Evolutionary conservation across 2,329 filamentous ascomycete species (phyloP), one percentile per base, ranked within the genome.

Genomic region (Capronia epimyces): DNA sequence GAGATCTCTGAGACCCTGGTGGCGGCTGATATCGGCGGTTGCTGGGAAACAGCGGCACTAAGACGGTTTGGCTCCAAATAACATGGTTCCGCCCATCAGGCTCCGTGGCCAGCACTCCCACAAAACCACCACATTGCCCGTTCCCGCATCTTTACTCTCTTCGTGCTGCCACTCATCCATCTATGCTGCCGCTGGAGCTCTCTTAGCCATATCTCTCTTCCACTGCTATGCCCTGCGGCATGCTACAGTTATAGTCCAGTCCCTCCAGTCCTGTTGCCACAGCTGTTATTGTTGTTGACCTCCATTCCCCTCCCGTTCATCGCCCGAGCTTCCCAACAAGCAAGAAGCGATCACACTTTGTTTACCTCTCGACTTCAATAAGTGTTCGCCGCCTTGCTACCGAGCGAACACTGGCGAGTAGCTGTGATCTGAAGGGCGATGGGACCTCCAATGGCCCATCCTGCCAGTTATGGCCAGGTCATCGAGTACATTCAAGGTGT

Each of bases 401-500:
- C 18, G 15, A 20, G 15, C 7, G 39, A 24, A 4, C 13, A n/a
- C 16, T 34, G 22, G 32, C 5, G 16, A 42, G 47, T 42, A 57
- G 59, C 50, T 52, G 46, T 24, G 21, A 9, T 50, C 44, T 34
- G 34, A 49, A 22, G 46, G 55, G 51, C 45, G 40, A 62, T 62
- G 59, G 56, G 58, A 49, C 58, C 59, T 24, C 47, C 52, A 29
- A 43, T 57, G 51, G 57, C 69, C 63, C 71, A 73, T 63, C 72
- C 74, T 43, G 72, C 79, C 67, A 86, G 82, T 70, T 81, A 87
- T 73, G 89, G 88, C 57, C 88, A 95, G 74, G 83, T 95, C 63
- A 90, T 96, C 67, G 90, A 96, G 75, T 96, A 95, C 71, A 95
- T 96, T 64, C 87, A 89, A 75, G 87, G 89, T 95, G 59, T 62